Evolutionary conservation across 1,139 yeast genomes (phyloP), one percentile per base, ranked within the genome.

Genomic region (Scheffersomyces illinoinensis): DNA sequence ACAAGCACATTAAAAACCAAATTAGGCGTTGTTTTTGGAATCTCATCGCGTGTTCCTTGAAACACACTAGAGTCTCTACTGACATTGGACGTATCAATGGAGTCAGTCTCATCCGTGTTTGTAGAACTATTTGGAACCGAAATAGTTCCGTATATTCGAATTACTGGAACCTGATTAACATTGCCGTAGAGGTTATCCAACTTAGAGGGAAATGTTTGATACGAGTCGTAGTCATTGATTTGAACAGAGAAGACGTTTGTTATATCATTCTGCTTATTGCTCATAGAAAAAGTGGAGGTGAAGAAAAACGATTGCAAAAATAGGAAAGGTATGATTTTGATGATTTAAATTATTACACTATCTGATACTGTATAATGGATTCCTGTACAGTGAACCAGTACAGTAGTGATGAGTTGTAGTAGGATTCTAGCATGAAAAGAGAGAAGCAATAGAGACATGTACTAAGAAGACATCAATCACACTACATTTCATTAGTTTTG

Each of bases 121-220:
- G 33, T 24, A 24, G 33, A 24, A 24, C 6, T 24, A 24, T 8
- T 8, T 24, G 63, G 59, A n/a, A 64, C 62, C 26, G 64, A 55
- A 8, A 69, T 53, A 17, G 52, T 21, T 0, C 98, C 98, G 72
- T 87, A 95, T 0, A 95, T 75, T 55, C 99, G 76, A 1, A 93
- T 76, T 0, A 92, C 77, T 0, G 98, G 98, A 0, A 90, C 93
- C 53, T 82, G 85, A 2, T 73, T 64, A 18, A 78, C 84, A 17
- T 67, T 66, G 18, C 68, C 64, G 50, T 70, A 70, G 5, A 72
- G 64, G 55, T 71, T 72, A 61, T 81, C 84, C 20, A 81, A 66
- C 39, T 66, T 68, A 57, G 74, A 70, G 6, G 83, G 79, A 4
- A 59, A 47, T 14, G 70, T 59, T 69, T 86, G 91, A 69, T 91